Evolutionary conservation across 2,329 filamentous ascomycete genomes (phyloP).

Genomic region (Hymenoscyphus infarciens): DNA sequence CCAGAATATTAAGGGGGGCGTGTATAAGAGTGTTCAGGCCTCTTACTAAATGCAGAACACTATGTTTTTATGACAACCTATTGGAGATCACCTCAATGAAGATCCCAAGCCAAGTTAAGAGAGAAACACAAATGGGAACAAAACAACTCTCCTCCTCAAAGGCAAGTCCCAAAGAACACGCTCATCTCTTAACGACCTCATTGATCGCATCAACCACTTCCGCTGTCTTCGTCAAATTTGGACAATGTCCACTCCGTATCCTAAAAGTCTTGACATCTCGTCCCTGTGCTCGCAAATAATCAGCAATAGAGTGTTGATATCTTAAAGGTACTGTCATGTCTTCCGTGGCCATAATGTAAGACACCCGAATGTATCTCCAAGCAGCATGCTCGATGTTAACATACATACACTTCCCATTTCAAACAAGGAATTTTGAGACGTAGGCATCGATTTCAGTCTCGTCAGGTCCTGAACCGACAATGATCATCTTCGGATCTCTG

Average conservation of each 20-base stretch:
- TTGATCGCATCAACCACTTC: slow-evolving; percentile 14
- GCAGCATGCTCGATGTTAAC: slow-evolving; percentile 11
- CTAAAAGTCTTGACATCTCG: slow-evolving; percentile 11
- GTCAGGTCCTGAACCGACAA: slow-evolving; percentile 7
- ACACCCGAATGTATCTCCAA: slow-evolving; percentile 15
- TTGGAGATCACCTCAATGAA: too few species aligned
- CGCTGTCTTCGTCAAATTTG: slow-evolving; percentile 14
- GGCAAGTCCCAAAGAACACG: too few species aligned
- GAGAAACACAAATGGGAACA: too few species aligned
- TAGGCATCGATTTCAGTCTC: slow-evolving; percentile 10
- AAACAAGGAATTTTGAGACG: slow-evolving; percentile 7
- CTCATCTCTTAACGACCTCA: not conserved
- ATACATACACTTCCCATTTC: slow-evolving; percentile 17
- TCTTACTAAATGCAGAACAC: too few species aligned
- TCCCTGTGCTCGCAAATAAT: slow-evolving; percentile 11
- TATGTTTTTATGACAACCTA: too few species aligned
- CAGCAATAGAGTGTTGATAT: slow-evolving; percentile 15
- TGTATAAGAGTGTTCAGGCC: too few species aligned
- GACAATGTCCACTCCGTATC: slow-evolving; percentile 15
- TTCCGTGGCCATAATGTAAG: slow-evolving; percentile 11
- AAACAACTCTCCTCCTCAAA: too few species aligned
- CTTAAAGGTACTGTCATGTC: slow-evolving; percentile 18
- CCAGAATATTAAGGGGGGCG: too few species aligned
- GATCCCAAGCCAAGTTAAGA: too few species aligned
- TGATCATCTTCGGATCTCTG: slow-evolving; percentile 11